A percentile compares a stretch with the other conserved stretches of the same genome.
These are phyloP conservation scores for Stephania yunnanensis DNA, from an alignment of 164 flowering plant genomes.

Conservation along the genomic window DNA sequence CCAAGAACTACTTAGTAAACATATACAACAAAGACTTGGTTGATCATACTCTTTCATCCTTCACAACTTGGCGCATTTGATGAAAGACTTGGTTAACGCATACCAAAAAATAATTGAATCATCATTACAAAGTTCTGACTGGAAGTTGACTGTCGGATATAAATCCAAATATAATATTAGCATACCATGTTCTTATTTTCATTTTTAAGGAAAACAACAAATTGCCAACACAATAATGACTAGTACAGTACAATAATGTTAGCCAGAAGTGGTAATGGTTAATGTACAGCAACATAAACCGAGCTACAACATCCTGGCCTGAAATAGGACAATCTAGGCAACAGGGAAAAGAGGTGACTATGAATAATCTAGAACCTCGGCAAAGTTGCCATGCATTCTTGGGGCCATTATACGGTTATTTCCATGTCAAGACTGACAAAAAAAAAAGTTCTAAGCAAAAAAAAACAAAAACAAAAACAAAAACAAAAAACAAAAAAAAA, in stretches of 20 bases:
- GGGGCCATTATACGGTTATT: not conserved
- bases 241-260: not conserved
- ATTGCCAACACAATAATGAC: not conserved
- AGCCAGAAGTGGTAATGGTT: not conserved
- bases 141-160: not conserved
- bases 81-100: not conserved
- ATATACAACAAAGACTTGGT: conserved; percentile 15
- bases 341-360: conserved; percentile 42
- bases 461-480: too few species aligned
- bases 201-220: not conserved
- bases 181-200: not conserved
- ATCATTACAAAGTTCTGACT: conserved; percentile 65
- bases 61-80: too few species aligned
- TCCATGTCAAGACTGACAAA: not conserved
- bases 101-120: conserved; percentile 29
- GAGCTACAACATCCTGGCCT: conserved; percentile 4
- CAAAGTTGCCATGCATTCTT: conserved; percentile 26
- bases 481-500: too few species aligned
- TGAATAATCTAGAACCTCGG: conserved; percentile 31
- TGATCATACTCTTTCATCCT: too few species aligned
- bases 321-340: conserved; percentile 22
- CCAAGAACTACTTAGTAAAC: not conserved
- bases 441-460: too few species aligned
- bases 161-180: not conserved
- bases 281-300: not conserved